Evolutionary conservation across 1,139 yeast species (phyloP).

Genomic region (Geotrichum candidum): DNA sequence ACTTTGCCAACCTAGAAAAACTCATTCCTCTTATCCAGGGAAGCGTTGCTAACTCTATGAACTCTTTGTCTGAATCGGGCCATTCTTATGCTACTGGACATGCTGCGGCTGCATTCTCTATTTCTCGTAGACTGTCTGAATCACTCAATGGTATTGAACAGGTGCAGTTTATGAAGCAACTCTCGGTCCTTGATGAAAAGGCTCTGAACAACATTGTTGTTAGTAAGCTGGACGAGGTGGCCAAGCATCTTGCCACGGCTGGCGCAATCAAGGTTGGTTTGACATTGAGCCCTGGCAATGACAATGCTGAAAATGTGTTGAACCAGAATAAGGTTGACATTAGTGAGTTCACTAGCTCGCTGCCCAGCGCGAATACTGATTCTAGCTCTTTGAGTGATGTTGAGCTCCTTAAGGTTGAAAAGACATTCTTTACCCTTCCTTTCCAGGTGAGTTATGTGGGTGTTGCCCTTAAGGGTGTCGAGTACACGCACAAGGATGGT

Average conservation of each 20-base stretch:
- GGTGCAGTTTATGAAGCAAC: slow-evolving; percentile 58
- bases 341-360: slow-evolving; percentile 18
- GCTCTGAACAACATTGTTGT: slow-evolving; percentile 49
- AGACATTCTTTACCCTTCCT: slow-evolving; percentile 63
- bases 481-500: slow-evolving; percentile 66
- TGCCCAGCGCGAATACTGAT: slow-evolving; percentile 8
- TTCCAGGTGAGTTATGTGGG: slow-evolving; percentile 87
- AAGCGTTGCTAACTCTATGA: slow-evolving; percentile 70
- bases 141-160: slow-evolving; percentile 68
- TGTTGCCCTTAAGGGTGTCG: slow-evolving; percentile 59
- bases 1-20: slow-evolving; percentile 64
- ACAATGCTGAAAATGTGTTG: slow-evolving; percentile 9
- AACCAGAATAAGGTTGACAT: slow-evolving; percentile 16
- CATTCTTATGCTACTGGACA: slow-evolving; percentile 73
- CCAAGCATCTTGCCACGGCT: slow-evolving; percentile 30
- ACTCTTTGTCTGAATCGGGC: slow-evolving; percentile 79
- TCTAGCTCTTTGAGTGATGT: slow-evolving; percentile 13
- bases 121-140: slow-evolving; percentile 58
- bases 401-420: slow-evolving; percentile 20
- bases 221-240: slow-evolving; percentile 57
- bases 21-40: slow-evolving; percentile 66
- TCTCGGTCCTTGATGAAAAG: slow-evolving; percentile 56
- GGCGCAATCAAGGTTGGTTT: slow-evolving; percentile 24
- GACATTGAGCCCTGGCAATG: slow-evolving; percentile 24
- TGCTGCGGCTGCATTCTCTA: slow-evolving; percentile 60